Conservation (phyloP, 768 basidiomycete species). For the Lanmaoa pseudosensibilis region DNA sequence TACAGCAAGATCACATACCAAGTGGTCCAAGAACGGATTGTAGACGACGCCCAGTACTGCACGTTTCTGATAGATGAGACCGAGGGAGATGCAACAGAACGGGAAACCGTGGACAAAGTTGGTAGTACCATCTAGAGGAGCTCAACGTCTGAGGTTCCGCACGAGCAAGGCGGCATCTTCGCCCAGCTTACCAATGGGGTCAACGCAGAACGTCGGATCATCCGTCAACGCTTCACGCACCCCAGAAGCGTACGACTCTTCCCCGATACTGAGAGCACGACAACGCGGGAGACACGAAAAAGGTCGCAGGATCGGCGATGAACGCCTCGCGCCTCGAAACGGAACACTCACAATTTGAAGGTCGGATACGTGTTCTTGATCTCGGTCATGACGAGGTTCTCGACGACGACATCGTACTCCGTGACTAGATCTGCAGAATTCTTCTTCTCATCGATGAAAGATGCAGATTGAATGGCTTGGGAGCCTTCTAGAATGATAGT, state of each 20-base stretch:
- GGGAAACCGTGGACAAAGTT: constrained; percentile 87
- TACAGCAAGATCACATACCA: constrained; percentile 41
- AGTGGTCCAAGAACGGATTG: constrained; percentile 84
- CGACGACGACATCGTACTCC: constrained; percentile 88
- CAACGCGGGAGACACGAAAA: background rate
- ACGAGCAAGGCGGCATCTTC: background rate
- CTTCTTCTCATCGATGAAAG: constrained; percentile 76
- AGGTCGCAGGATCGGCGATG: background rate
- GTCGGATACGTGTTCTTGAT: constrained; percentile 64
- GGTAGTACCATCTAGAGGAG: constrained; percentile 71
- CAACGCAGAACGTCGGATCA: constrained; percentile 92
- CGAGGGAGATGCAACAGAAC: constrained; percentile 87
- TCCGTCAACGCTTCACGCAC: constrained; percentile 69
- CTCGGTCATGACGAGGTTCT: constrained; percentile 74
- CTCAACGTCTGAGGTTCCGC: background rate
- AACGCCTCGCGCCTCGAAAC: background rate
- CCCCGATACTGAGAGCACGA: constrained; percentile 69
- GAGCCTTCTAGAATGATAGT: constrained; percentile 73
- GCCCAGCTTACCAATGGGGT: constrained; percentile 75
- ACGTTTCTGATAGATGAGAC: constrained; percentile 74
- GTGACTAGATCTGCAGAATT: constrained; percentile 95
- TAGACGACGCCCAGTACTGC: constrained; percentile 88
- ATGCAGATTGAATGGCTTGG: constrained; percentile 61
- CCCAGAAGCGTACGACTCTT: constrained; percentile 87
- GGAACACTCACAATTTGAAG: constrained; percentile 73